Base-by-base conservation (phyloP, 306 rosid species). In the Canavalia ensiformis region DNA sequence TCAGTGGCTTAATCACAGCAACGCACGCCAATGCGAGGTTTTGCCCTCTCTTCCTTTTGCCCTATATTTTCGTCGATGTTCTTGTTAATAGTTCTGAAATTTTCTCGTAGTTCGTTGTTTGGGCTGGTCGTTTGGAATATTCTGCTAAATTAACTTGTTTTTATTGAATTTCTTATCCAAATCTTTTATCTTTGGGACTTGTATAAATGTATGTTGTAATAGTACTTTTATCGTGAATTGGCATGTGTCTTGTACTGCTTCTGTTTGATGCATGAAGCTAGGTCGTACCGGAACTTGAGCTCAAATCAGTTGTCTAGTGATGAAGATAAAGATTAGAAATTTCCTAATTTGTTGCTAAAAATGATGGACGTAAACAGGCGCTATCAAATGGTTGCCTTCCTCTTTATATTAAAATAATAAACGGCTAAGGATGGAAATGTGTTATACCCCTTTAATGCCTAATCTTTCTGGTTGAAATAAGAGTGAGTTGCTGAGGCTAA, bases 11-110 rank as follows among this genome's bases (percentile, higher is more conserved):
- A 93, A 90, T 89, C 99, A 96, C 84, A 96, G 99, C 91, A 96
- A 96, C 88, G 99, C 98, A 77, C 97, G 99, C 62, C 99, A 96
- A 87, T 96, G 99, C 91, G 99, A 96, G 98, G 99, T 96, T 83
- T 2, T 74, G 1, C 76, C 64, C 42, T 46, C 2, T 4, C 44
- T 33, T 29, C 29, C 25, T 59, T 44, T 66, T 68, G 57, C 52
- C n/a, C 74, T 64, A 13, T 65, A 11, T 56, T 7, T 54, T 35
- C 57, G 5, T 82, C 41, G 41, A 63, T 35, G 58, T 75, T 84
- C 62, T 1, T 41, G 3, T 58, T 25, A 31, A 45, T 51, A n/a
- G 46, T 28, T 45, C 46, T n/a, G 76, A 18, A 69, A 6, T 76
- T 44, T 46, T 63, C 6, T 58, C 9, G 0, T 73, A 59, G 71